Evolutionary conservation across 305 asterid species (phyloP), one percentile per base, ranked within the genome.

Genomic region (Caryopteris hybrid): DNA sequence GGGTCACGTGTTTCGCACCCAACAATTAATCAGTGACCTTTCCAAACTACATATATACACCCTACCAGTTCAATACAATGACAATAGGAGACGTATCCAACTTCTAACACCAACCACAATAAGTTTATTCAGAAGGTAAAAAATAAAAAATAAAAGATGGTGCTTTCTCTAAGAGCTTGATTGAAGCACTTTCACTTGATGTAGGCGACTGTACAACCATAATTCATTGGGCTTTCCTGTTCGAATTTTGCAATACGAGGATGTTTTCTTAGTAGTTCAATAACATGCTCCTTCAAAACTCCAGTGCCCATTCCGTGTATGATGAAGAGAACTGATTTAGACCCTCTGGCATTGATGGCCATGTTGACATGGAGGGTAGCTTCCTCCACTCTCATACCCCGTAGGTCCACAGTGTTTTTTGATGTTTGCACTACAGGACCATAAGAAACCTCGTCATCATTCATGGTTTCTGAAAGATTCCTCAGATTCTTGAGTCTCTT

Each of bases 221-320:
- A 83, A 50, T 94, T 94, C 72, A 68, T 82, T 0, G 91, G 85
- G 81, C 89, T 87, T 76, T 89, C 96, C 81, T 82, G 95, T 64
- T 94, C 99, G 76, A 94, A 91, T 80, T 86, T 91, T 64, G 72
- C 84, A 3, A 94, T 77, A 11, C 88, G 95, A 1, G 98, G 91
- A 69, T 94, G 90, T 43, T 68, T 73, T 56, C 65, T 79, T 52
- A 93, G 78, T 56, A 87, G 60, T 73, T 81, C 75, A 51, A 81
- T 81, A 27, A 84, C 93, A 36, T 82, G 68, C 71, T 91, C 98
- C 84, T 89, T 91, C 64, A 94, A 74, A 34, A 81, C 96, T 16
- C 99, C 97, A 33, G 91, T 87, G 50, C 99, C 98, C 96, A 85
- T 94, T 66, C 99, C 98, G 63, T 94, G 99, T 66, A 94, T 85